Percentiles rank a stretch among this genome's conserved stretches.
These are phyloP conservation scores for Aphanomyces cochlioides DNA, from an alignment of 352 stramenopile genomes.

Conservation along the genomic window DNA sequence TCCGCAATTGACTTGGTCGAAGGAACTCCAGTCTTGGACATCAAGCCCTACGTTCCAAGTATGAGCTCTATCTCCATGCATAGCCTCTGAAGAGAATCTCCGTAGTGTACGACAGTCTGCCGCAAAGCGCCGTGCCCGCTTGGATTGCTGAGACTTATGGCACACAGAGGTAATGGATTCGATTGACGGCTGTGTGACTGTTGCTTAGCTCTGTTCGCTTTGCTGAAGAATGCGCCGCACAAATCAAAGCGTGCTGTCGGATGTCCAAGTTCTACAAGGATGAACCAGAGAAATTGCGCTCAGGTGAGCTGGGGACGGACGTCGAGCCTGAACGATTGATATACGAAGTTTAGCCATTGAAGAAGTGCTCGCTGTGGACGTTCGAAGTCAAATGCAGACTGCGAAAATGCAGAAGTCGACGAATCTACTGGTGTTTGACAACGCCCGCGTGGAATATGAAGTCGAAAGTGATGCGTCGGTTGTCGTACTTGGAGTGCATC, in stretches of 20 bases:
- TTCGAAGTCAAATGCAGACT: constrained; percentile 21
- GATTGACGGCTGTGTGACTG: background rate
- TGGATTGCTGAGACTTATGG: constrained; percentile 7
- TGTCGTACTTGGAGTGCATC: background rate
- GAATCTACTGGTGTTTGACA: constrained; percentile 17
- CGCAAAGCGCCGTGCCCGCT: background rate
- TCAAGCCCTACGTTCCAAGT: constrained; percentile 37
- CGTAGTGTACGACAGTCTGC: constrained; percentile 23
- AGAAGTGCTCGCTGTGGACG: constrained; percentile 27
- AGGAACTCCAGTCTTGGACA: constrained; percentile 33
- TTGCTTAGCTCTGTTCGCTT: background rate
- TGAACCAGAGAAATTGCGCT: background rate
- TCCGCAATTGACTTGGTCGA: constrained; percentile 34
- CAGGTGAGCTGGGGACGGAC: too few relatives aligned
- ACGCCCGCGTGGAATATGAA: constrained; percentile 4
- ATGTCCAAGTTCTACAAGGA: constrained; percentile 4
- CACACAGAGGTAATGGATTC: background rate
- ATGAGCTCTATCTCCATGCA: background rate
- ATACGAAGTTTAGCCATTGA: background rate
- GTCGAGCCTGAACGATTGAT: too few relatives aligned
- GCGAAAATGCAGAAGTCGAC: background rate
- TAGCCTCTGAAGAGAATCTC: background rate
- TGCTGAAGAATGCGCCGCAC: background rate
- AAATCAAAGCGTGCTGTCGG: background rate
- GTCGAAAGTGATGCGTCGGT: background rate